Base-by-base conservation (phyloP, 139 green algal genomes). In the Chlamydomonas sphaeroides region DNA sequence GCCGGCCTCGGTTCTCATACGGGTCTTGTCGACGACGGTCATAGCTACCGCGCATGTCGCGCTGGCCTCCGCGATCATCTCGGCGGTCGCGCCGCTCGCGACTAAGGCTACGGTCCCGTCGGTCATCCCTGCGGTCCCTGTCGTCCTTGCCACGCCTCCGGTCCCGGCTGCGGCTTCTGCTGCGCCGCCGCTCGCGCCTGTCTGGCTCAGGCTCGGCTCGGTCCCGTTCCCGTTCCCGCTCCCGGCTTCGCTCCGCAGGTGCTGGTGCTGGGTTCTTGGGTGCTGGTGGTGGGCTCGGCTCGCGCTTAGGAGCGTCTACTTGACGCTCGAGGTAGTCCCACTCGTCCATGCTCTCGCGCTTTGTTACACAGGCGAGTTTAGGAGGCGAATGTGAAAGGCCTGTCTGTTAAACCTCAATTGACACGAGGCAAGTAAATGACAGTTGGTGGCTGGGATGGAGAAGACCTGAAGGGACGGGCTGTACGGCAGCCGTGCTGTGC, bases 311-410 rank as follows among this genome's bases (percentile, higher is more conserved):
- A 1, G 17, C 75, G 3, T 90, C 86, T 26, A 90, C 35, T 63
- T 88, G 83, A 0, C 70, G 42, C 38, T 90, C 86, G 32, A 90
- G 76, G 36, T 90, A 90, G 7, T 84, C 77, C 48, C 62, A 84
- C 35, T 84, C 77, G 11, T 68, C 75, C 75, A 82, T 82, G n/a
- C 25, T 49, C n/a, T n/a, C n/a, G n/a, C n/a, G n/a, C n/a, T n/a
- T n/a, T n/a, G n/a, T n/a, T n/a, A n/a, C n/a, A n/a, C n/a, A n/a
- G n/a, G n/a, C n/a, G n/a, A n/a, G n/a, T n/a, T n/a, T n/a, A n/a
- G n/a, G n/a, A n/a, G n/a, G n/a, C n/a, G n/a, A n/a, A n/a, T n/a
- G n/a, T n/a, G n/a, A n/a, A n/a, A n/a, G n/a, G n/a, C n/a, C n/a
- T n/a, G n/a, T n/a, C n/a, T n/a, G n/a, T n/a, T n/a, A n/a, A n/a